Evolutionary conservation across 306 rosid species (phyloP).

Genomic region (Luffa aegyptiaca): DNA sequence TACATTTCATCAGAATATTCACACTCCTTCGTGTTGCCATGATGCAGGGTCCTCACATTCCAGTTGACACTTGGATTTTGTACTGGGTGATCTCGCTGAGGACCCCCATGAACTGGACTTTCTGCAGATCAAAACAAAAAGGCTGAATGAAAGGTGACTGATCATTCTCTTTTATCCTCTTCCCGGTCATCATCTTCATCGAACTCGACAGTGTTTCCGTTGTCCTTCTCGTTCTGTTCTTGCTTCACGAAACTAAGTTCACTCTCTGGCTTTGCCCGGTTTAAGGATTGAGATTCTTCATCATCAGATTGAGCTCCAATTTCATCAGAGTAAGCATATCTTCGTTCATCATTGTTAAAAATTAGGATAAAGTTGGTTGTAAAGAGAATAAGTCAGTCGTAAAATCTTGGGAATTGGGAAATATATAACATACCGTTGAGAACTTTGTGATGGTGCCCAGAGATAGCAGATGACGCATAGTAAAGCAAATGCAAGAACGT

Average conservation of each 20-base stretch:
- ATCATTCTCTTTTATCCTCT: slow-evolving; percentile 80
- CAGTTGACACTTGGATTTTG: neutral
- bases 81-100: neutral
- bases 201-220: slow-evolving; percentile 12
- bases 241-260: slow-evolving; percentile 56
- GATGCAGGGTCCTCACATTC: neutral
- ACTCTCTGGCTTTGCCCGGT: slow-evolving; percentile 49
- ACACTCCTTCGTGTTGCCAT: neutral
- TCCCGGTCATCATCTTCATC: slow-evolving; percentile 51
- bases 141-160: neutral
- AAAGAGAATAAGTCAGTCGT: neutral
- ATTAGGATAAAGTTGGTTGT: neutral
- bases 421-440: slow-evolving; percentile 51
- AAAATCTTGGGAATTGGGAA: neutral
- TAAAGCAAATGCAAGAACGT: slow-evolving; percentile 67
- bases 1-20: slow-evolving; percentile 4
- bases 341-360: slow-evolving; percentile 5
- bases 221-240: slow-evolving; percentile 36
- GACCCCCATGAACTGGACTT: neutral
- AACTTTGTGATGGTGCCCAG: slow-evolving; percentile 98
- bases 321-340: slow-evolving; percentile 93
- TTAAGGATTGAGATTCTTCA: slow-evolving; percentile 68
- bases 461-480: slow-evolving; percentile 83
- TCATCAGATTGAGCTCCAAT: slow-evolving; percentile 75
- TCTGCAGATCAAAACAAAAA: neutral